Base-by-base conservation (phyloP, 805 yeast species). In the Scheffersomyces stipitis region DNA sequence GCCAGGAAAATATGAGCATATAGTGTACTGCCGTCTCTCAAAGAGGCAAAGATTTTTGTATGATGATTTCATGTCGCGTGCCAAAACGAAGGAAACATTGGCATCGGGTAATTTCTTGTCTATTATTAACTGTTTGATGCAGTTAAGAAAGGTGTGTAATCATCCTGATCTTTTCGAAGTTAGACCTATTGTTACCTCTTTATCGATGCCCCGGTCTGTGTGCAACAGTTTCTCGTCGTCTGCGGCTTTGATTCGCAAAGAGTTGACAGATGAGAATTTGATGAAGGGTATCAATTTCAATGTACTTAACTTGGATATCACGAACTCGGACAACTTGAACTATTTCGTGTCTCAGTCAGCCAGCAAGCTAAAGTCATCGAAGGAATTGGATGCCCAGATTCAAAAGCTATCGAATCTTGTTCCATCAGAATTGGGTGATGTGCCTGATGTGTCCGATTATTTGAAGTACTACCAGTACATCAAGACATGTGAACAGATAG, bases 1-100 rank as follows among this genome's bases (percentile, higher is more conserved):
- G 99, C 99, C 99, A 1, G 96, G 86, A 0, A 93, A 93, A 55
- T 86, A 89, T 59, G 99, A 93, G 58, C 99, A 93, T 59, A 82
- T 93, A 40, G 81, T 93, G 4, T 87, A 86, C 56, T 95, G 99
- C 66, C 77, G 96, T 18, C 66, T 93, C 30, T 89, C 97, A 1
- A 89, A 93, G 51, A 76, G 99, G 46, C 99, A 93, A 58, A 67
- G 98, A 42, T 86, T 78, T 52, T 63, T 93, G 37, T 93, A 93
- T 52, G 99, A 93, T 59, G 99, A 93, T 60, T 93, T 93, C 55
- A 87, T 93, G 95, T 85, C 96, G 1, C 73, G 99, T 45, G 96
- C 99, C 5, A 91, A 91, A 53, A 93, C 99, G 0, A 83, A 79
- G 51, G 97, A 87, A 45, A 93, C 98, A 3, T 71, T 93, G 43